phyloP scores from a whole-genome alignment of 2,329 filamentous ascomycete species.

The Alternaria viburni region DNA sequence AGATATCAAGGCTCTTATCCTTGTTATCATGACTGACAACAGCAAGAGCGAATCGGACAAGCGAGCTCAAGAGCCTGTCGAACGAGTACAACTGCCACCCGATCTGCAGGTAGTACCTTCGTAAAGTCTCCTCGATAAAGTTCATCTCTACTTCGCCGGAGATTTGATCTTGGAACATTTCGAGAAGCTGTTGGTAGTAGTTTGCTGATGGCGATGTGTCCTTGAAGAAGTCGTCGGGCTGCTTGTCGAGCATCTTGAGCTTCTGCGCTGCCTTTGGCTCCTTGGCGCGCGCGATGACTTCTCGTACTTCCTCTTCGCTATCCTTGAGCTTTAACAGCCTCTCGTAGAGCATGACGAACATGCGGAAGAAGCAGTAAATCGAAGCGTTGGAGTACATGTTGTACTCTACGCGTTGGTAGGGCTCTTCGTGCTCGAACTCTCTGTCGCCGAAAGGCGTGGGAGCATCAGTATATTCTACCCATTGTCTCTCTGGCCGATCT shows the following conservation, averaged over 20 bases:
- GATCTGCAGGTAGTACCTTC: conserved; percentile 87
- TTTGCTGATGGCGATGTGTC: conserved; percentile 67
- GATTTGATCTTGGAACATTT: conserved; percentile 86
- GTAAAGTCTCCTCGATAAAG: conserved; percentile 86
- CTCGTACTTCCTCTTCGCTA: conserved; percentile 73
- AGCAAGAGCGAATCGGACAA: conserved; percentile 80
- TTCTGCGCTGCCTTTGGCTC: conserved; percentile 80
- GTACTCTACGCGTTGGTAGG: conserved; percentile 80
- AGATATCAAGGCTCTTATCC: conserved; percentile 91
- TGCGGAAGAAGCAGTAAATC: conserved; percentile 92
- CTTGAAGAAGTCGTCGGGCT: conserved; percentile 75
- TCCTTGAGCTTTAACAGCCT: conserved; percentile 84
- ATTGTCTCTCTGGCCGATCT: conserved; percentile 70
- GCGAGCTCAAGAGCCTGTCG: conserved; percentile 82
- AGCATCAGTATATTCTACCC: conserved; percentile 64
- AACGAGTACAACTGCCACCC: conserved; percentile 95
- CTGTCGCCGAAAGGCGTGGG: conserved; percentile 64
- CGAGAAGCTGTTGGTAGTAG: conserved; percentile 85
- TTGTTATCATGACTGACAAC: conserved; percentile 87
- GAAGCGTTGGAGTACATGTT: conserved; percentile 92
- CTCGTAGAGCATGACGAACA: conserved; percentile 89
- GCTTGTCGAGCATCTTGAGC: conserved; percentile 82
- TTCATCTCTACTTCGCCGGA: conserved; percentile 80
- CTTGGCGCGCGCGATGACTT: conserved; percentile 75
- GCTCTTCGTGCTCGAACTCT: conserved; percentile 75